Conservation (phyloP, 345 rosid genomes). For the Eucalyptus albens region DNA sequence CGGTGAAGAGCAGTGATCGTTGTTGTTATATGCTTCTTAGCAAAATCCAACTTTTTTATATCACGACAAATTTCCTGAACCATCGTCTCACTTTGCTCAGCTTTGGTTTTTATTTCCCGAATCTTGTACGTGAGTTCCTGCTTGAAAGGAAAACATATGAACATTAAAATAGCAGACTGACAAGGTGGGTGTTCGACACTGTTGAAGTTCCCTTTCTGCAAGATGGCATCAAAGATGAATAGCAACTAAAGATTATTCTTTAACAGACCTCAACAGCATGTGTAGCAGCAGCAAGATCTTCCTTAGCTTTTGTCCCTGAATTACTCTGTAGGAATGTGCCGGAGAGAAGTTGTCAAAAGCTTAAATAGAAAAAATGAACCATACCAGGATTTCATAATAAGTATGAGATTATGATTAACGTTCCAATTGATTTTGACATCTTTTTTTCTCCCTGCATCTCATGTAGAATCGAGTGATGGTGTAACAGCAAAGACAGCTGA, state of each 20-base stretch:
- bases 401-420: neutral
- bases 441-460: neutral
- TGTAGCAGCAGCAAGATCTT: slow-evolving; percentile 99
- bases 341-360: neutral
- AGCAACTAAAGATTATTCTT: neutral
- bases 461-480: neutral
- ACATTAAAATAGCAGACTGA: neutral
- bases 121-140: slow-evolving; percentile 93
- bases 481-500: neutral
- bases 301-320: slow-evolving; percentile 95
- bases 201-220: neutral
- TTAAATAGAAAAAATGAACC: neutral
- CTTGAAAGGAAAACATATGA: neutral
- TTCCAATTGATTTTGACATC: neutral
- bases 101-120: slow-evolving; percentile 96
- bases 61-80: slow-evolving; percentile 99
- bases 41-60: slow-evolving; percentile 97
- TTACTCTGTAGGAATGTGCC: slow-evolving; percentile 57
- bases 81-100: slow-evolving; percentile 99
- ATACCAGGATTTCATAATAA: neutral
- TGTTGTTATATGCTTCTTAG: slow-evolving; percentile 96
- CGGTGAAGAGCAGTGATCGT: slow-evolving; percentile 99
- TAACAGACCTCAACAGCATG: slow-evolving; percentile 82
- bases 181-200: neutral
- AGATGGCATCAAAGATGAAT: neutral